phyloP scores from a whole-genome alignment of 2,329 filamentous ascomycete species.

The Aspergillus piperis region DNA sequence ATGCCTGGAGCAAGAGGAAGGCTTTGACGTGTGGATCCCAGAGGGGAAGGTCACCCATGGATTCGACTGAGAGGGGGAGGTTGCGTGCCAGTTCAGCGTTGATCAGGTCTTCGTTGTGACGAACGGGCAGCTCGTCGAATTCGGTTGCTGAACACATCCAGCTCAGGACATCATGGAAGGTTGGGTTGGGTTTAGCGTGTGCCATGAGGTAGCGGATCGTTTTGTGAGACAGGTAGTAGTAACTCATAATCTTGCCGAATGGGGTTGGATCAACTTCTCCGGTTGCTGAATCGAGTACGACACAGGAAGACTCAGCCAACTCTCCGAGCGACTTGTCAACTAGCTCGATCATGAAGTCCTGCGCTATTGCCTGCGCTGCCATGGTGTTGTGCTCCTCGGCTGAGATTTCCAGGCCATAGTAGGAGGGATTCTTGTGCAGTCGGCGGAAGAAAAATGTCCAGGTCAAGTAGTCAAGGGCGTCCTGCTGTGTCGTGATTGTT shows the following conservation, averaged over 20 bases:
- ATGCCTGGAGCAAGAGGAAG: conserved; percentile 88
- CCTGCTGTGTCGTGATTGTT: conserved; percentile 91
- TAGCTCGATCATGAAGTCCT: conserved; percentile 91
- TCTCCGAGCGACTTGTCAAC: conserved; percentile 84
- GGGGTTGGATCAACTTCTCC: conserved; percentile 88
- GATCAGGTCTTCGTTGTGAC: conserved; percentile 97
- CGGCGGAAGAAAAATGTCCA: conserved; percentile 99
- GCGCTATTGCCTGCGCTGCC: conserved; percentile 80
- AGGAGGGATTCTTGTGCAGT: conserved; percentile 96
- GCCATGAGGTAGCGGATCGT: conserved; percentile 84
- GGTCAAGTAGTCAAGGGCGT: conserved; percentile 94
- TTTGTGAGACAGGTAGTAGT: conserved; percentile 96
- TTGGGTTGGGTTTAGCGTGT: conserved; percentile 72
- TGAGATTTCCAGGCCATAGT: conserved; percentile 92
- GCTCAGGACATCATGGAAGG: conserved; percentile 77
- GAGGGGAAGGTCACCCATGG: conserved; percentile 72
- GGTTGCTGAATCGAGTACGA: conserved; percentile 73
- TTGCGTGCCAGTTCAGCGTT: conserved; percentile 86
- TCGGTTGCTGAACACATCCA: conserved; percentile 95
- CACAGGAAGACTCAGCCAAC: conserved; percentile 80
- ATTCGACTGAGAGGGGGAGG: conserved; percentile 67
- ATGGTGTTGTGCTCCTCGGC: conserved; percentile 89
- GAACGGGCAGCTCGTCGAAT: conserved; percentile 95
- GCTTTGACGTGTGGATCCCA: conserved; percentile 99
- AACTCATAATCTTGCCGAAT: conserved; percentile 97